Conservation (phyloP, 192 early-diverging fungal genomes). For the Coemansia umbellata region DNA sequence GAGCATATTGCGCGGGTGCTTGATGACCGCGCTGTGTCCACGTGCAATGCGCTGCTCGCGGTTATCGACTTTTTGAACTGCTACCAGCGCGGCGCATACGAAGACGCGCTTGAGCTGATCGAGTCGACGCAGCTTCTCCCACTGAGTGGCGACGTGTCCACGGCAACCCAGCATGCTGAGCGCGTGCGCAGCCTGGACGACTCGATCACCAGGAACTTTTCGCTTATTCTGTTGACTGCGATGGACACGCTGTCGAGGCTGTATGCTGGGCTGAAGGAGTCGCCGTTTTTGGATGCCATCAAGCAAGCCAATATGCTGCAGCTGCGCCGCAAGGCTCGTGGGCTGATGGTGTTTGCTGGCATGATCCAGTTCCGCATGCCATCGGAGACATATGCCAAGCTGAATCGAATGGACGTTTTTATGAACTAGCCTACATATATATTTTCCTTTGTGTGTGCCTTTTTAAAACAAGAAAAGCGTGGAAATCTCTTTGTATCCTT, state of each 20-base stretch:
- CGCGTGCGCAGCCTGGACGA: constrained; percentile 66
- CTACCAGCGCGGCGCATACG: constrained; percentile 55
- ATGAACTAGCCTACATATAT: constrained; percentile 56
- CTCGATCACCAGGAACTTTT: constrained; percentile 67
- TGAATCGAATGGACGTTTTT: constrained; percentile 71
- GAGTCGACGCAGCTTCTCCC: constrained; percentile 63
- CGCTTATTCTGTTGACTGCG: constrained; percentile 67
- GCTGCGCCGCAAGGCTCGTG: constrained; percentile 60
- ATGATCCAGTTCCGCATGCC: constrained; percentile 85
- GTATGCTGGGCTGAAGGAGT: constrained; percentile 57
- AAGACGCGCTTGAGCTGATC: constrained; percentile 61
- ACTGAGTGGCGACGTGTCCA: constrained; percentile 51
- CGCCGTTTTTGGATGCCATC: constrained; percentile 43
- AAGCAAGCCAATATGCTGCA: constrained; percentile 52
- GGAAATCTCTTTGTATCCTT: too few species aligned
- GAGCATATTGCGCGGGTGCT: constrained; percentile 49
- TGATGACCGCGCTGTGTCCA: constrained; percentile 39
- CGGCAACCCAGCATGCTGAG: constrained; percentile 60
- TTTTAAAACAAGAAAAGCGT: too few species aligned
- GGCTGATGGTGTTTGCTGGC: constrained; percentile 78
- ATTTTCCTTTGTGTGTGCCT: too few species aligned
- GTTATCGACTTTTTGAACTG: constrained; percentile 58
- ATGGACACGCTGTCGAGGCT: constrained; percentile 65
- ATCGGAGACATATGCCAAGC: constrained; percentile 66
- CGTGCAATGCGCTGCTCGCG: constrained; percentile 57